A percentile compares a stretch with the other conserved stretches of the same genome.
These are phyloP conservation scores for Sclerotiophoma versabilis DNA, from an alignment of 2,329 filamentous ascomycete species.

Conservation along the genomic window DNA sequence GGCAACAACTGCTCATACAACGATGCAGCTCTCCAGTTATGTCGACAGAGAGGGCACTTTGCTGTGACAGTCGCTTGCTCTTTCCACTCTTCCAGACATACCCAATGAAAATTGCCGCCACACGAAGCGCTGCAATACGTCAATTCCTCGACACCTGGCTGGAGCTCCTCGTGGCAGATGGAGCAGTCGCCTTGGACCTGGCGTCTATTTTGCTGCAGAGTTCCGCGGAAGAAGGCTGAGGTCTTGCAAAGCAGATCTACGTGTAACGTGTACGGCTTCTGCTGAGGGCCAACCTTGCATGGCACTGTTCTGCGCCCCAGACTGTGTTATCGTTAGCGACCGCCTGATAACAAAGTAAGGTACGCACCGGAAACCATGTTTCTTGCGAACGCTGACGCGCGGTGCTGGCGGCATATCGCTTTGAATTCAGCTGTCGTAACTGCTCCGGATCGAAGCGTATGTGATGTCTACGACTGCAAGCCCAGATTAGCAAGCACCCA, in stretches of 20 bases:
- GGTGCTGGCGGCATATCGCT: background rate
- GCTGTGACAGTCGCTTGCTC: background rate
- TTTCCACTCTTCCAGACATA: background rate
- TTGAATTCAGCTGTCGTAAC: no score
- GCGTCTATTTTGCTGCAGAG: background rate
- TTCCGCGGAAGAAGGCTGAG: background rate
- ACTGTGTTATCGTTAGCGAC: background rate
- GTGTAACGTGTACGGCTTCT: background rate
- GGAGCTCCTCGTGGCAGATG: background rate
- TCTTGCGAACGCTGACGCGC: background rate
- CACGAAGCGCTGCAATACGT: background rate
- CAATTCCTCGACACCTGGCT: background rate
- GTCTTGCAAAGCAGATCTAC: background rate
- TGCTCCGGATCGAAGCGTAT: no score
- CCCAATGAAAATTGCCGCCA: background rate
- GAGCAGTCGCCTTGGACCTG: background rate
- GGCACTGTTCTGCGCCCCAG: background rate
- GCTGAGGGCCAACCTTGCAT: background rate
- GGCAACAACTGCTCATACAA: background rate
- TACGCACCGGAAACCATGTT: background rate
- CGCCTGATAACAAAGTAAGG: no score
- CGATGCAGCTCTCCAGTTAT: background rate
- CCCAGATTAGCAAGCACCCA: no score
- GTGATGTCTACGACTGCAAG: no score
- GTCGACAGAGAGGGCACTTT: background rate